Base-by-base conservation (phyloP, 768 basidiomycete species). In the Coprinopsis marcescibilis region DNA sequence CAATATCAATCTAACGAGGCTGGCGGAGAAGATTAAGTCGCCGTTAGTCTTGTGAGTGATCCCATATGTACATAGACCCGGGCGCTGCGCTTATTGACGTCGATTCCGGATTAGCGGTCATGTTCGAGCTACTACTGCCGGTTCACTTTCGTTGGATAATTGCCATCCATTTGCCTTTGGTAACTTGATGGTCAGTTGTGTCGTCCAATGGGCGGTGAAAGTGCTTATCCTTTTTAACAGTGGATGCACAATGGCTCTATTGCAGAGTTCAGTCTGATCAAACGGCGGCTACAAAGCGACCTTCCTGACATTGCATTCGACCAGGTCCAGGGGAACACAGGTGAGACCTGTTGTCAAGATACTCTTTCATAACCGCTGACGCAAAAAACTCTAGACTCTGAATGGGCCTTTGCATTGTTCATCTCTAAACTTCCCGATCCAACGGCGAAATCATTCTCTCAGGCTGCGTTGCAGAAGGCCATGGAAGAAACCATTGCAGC, bases 221-320 rank as follows among this genome's bases (percentile, higher is more conserved):
- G 45, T 42, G 41, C 36, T 27, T 14, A 21, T 49, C 38, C 38
- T 25, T 46, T 13, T 14, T 35, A 17, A 3, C 53, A 94, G 92
- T 97, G 89, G 67, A 97, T 97, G 93, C 93, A 94, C 63, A 98
- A 96, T 54, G 95, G 95, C 45, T 83, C 81, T n/a, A 88, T 99
- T 46, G 81, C 87, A 34, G 81, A 89, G 3, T 98, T 97, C 64
- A 65, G 65, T 35, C 68, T 71, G 48, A 77, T 98, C 55, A 97
- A 94, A 66, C 77, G 96, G 21, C 76, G 72, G 23, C 64, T 99
- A 6, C 93, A 95, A 58, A 70, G 70, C 26, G 73, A 72, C 21
- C 65, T 99, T 12, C 73, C 86, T 0, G 94, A 99, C 60, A 81
- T 84, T 50, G 76, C 91, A 29, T 99, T 91, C 67, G 73, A 89